Percentiles rank a stretch among this genome's conserved stretches.
Conservation (phyloP, 1,284 basidiomycete species). For the Neolentinus lepideus region DNA sequence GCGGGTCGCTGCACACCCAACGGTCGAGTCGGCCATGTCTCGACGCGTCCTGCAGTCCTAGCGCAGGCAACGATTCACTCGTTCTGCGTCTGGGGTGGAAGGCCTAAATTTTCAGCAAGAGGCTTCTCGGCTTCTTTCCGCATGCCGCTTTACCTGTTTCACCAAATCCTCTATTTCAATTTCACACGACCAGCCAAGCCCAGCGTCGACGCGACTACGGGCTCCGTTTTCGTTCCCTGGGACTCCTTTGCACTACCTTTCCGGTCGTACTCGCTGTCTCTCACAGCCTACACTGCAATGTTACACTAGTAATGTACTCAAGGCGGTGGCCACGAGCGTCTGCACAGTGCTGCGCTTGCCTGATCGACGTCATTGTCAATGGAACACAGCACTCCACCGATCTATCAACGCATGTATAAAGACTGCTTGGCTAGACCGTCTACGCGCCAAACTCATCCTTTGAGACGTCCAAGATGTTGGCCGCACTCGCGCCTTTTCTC, state of each 20-base stretch:
- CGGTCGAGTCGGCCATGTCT: background rate
- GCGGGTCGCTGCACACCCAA: background rate
- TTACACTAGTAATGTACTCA: too few species aligned
- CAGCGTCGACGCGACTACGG: too few species aligned
- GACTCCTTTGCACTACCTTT: too few species aligned
- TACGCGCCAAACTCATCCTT: constrained; percentile 1
- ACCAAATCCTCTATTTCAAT: background rate
- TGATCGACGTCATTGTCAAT: background rate
- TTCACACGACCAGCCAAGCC: background rate
- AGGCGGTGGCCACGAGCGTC: background rate
- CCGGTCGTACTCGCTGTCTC: background rate
- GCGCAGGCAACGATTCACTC: background rate
- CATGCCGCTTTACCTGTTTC: background rate
- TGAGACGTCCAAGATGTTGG: constrained; percentile 20
- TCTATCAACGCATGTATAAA: background rate
- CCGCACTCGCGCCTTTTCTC: constrained; percentile 32
- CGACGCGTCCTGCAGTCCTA: background rate
- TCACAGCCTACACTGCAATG: background rate
- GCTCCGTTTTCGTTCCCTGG: too few species aligned
- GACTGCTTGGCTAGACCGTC: background rate
- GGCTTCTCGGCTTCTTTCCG: background rate
- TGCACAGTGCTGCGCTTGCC: background rate
- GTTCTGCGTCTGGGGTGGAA: background rate
- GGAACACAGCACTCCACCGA: background rate
- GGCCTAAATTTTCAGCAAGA: background rate